A percentile compares a stretch with the other conserved stretches of the same genome.
phyloP scores from a whole-genome alignment of 2,329 filamentous ascomycete genomes.

The Clonostachys chloroleuca region DNA sequence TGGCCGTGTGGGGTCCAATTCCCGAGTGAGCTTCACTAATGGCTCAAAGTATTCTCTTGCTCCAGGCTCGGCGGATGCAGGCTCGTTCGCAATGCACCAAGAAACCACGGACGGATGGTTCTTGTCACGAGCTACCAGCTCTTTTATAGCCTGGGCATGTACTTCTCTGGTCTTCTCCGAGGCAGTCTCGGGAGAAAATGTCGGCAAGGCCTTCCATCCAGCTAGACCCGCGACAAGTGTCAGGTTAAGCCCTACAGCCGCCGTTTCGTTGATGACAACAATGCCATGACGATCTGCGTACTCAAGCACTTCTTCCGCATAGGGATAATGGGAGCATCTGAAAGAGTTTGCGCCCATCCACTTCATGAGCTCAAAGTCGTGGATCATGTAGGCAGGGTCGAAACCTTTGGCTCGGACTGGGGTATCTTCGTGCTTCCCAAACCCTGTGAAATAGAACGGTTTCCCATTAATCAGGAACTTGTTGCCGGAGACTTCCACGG shows the following conservation, averaged over 20 bases:
- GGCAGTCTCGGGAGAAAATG: conserved; percentile 10
- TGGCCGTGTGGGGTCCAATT: conserved; percentile 15
- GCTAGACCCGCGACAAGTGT: conserved; percentile 1
- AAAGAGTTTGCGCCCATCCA: conserved; percentile 24
- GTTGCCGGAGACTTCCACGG: conserved; percentile 9
- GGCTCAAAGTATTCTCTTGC: conserved; percentile 16
- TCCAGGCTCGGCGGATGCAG: conserved; percentile 10
- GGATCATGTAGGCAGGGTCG: conserved; percentile 20
- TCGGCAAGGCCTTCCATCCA: conserved; percentile 4
- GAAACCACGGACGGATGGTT: conserved; percentile 17
- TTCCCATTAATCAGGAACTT: conserved; percentile 17
- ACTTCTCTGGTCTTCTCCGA: conserved; percentile 7
- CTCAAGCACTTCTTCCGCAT: conserved; percentile 18
- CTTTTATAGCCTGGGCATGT: conserved; percentile 12
- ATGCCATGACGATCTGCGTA: conserved; percentile 19
- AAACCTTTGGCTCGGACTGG: conserved; percentile 18
- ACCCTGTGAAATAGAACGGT: conserved; percentile 20
- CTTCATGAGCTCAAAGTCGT: conserved; percentile 18
- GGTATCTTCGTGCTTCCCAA: conserved; percentile 19
- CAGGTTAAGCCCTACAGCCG: conserved; percentile 16
- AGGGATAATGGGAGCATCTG: conserved; percentile 20
- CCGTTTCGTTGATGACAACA: conserved; percentile 18
- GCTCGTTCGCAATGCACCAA: conserved; percentile 16
- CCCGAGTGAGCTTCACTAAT: conserved; percentile 9
- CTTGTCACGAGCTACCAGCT: conserved; percentile 16